These are phyloP conservation scores for Yamadazyma songkhlaensis DNA, from an alignment of 1,139 yeast species.

Conservation along the genomic window DNA sequence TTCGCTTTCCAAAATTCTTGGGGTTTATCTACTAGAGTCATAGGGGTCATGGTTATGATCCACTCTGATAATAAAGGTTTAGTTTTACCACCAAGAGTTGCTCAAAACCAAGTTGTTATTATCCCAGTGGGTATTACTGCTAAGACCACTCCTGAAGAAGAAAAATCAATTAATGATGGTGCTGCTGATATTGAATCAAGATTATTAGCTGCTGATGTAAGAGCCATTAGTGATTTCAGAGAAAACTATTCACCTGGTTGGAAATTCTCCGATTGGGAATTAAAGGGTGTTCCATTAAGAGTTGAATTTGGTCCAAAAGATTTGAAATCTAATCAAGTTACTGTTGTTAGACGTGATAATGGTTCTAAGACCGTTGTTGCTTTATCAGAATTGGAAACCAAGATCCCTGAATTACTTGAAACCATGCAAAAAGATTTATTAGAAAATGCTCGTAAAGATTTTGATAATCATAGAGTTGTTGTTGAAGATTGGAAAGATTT, in stretches of 20 bases:
- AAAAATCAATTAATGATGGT: slow-evolving; percentile 64
- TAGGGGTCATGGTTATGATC: slow-evolving; percentile 99
- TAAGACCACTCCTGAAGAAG: slow-evolving; percentile 76
- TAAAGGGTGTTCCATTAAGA: slow-evolving; percentile 93
- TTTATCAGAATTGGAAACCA: slow-evolving; percentile 61
- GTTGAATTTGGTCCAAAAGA: slow-evolving; percentile 97
- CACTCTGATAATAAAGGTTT: slow-evolving; percentile 98
- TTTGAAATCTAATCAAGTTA: slow-evolving; percentile 71
- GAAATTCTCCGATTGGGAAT: slow-evolving; percentile 97
- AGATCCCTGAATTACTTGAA: slow-evolving; percentile 74
- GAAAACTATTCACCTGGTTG: slow-evolving; percentile 97
- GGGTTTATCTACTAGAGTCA: slow-evolving; percentile 98
- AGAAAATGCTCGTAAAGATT: slow-evolving; percentile 74
- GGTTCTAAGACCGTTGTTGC: slow-evolving; percentile 70
- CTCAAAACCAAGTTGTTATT: slow-evolving; percentile 87
- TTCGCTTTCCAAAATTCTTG: slow-evolving; percentile 96
- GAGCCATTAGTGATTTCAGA: slow-evolving; percentile 84
- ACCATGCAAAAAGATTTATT: slow-evolving; percentile 75
- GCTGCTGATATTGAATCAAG: slow-evolving; percentile 64
- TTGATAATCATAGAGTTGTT: slow-evolving; percentile 76
- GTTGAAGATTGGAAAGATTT: slow-evolving; percentile 90
- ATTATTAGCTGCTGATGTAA: slow-evolving; percentile 54
- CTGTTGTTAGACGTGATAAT: slow-evolving; percentile 92
- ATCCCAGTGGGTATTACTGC: slow-evolving; percentile 94
- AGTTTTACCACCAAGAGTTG: slow-evolving; percentile 96